Evolutionary conservation across 2,329 filamentous ascomycete genomes (phyloP).

Genomic region (Fusarium sp.): DNA sequence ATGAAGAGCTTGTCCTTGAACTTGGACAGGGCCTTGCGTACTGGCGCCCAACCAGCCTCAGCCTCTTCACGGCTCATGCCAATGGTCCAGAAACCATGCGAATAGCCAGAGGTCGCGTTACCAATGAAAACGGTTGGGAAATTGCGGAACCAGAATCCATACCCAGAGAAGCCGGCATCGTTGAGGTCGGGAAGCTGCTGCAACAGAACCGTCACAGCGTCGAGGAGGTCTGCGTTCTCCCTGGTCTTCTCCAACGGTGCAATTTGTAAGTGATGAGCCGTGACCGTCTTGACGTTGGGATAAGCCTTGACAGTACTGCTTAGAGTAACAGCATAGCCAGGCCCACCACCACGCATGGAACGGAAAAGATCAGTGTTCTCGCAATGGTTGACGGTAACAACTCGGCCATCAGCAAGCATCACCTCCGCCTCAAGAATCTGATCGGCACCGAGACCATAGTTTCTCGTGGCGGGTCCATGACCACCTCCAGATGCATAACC

Average conservation of each 20-base stretch:
- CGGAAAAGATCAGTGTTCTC: conserved; percentile 33
- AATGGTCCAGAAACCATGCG: conserved; percentile 29
- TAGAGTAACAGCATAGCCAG: conserved; percentile 26
- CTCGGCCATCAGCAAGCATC: conserved; percentile 26
- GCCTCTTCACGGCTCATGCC: conserved; percentile 10
- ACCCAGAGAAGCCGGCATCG: conserved; percentile 35
- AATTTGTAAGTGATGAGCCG: conserved; percentile 17
- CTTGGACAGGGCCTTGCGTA: conserved; percentile 10
- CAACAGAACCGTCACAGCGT: conserved; percentile 11
- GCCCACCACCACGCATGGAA: conserved; percentile 30
- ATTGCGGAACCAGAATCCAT: conserved; percentile 37
- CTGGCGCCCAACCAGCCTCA: conserved; percentile 17
- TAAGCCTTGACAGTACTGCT: conserved; percentile 35
- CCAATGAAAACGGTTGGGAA: conserved; percentile 18
- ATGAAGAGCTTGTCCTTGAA: conserved; percentile 31
- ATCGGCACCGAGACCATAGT: conserved; percentile 33
- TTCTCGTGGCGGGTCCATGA: conserved; percentile 33
- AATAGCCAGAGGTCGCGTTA: conserved; percentile 31
- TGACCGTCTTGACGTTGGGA: conserved; percentile 27
- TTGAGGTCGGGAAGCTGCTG: conserved; percentile 34
- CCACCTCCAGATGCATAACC: conserved; percentile 36
- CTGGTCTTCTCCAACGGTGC: conserved; percentile 22
- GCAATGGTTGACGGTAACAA: conserved; percentile 29
- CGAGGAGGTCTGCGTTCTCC: conserved; percentile 22
- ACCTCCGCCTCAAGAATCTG: conserved; percentile 35